A percentile compares a stretch with the other conserved stretches of the same genome.
Evolutionary conservation across 2,329 filamentous ascomycete genomes (phyloP).

Genomic region (Penicillium sp.): DNA sequence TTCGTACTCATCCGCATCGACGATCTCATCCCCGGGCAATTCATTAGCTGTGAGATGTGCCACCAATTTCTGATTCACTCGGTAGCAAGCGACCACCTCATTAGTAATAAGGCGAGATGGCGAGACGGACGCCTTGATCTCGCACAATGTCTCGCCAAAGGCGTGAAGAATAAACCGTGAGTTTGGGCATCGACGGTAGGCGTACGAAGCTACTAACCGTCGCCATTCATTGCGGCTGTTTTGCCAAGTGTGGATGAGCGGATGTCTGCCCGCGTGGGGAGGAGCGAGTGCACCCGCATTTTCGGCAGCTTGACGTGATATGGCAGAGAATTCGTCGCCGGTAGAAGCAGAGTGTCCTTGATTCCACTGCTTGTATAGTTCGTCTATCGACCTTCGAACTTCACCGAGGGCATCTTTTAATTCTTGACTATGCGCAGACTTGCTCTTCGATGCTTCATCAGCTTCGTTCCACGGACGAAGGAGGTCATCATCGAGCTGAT

Average conservation of each 20-base stretch:
- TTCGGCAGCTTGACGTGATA: constrained; percentile 29
- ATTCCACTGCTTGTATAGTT: constrained; percentile 21
- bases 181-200: constrained; percentile 27
- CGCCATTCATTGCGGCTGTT: constrained; percentile 32
- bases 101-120: constrained; percentile 28
- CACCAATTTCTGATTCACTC: constrained; percentile 33
- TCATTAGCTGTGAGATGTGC: constrained; percentile 26
- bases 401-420: constrained; percentile 20
- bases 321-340: constrained; percentile 18
- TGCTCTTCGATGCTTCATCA: constrained; percentile 18
- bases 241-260: constrained; percentile 35
- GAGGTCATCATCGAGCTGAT: constrained; percentile 36
- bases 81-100: constrained; percentile 30
- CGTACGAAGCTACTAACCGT: constrained; percentile 39
- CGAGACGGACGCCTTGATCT: constrained; percentile 28
- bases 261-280: constrained; percentile 30
- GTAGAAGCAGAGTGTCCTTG: constrained; percentile 1
- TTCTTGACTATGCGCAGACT: constrained; percentile 9
- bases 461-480: constrained; percentile 31
- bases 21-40: constrained; percentile 12
- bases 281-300: constrained; percentile 30
- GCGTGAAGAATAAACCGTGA: constrained; percentile 31
- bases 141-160: constrained; percentile 34
- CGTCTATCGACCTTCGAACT: constrained; percentile 20
- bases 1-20: constrained; percentile 26